Evolutionary conservation across 805 yeast genomes (phyloP).

Genomic region (Brettanomyces anomalus): DNA sequence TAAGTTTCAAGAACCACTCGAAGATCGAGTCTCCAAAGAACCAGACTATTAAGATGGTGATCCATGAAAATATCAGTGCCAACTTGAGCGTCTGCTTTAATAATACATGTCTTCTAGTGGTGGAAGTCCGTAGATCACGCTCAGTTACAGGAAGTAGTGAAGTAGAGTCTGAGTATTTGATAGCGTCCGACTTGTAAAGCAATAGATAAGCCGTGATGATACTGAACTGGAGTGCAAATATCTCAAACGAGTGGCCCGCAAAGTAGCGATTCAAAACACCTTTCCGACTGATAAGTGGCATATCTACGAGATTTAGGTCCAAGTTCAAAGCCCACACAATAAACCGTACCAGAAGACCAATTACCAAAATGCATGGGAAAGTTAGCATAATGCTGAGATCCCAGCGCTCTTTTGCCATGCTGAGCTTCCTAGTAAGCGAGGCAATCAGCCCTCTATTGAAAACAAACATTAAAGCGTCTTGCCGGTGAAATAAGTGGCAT

Average conservation of each 20-base stretch:
- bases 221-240: constrained; percentile 9
- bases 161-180: constrained; percentile 4
- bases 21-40: constrained; percentile 26
- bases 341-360: constrained; percentile 8
- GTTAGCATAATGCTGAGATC: constrained; percentile 4
- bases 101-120: constrained; percentile 2
- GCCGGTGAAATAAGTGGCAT: too few relatives aligned
- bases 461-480: too few relatives aligned
- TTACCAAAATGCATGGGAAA: constrained; percentile 9
- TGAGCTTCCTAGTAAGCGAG: too few relatives aligned
- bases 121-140: constrained; percentile 3
- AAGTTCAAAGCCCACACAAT: not conserved
- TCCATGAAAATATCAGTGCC: constrained; percentile 12
- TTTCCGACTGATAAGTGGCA: constrained; percentile 14
- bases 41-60: constrained; percentile 21
- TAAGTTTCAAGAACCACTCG: constrained; percentile 23
- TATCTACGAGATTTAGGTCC: constrained; percentile 5
- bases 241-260: constrained; percentile 24
- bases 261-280: constrained; percentile 19
- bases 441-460: too few relatives aligned
- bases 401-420: not conserved
- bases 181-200: constrained; percentile 2
- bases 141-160: constrained; percentile 10
- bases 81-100: constrained; percentile 14
- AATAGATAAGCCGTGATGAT: constrained; percentile 6